Conservation (phyloP, 176 grass and related monocot genomes). For the Cocos nucifera region DNA sequence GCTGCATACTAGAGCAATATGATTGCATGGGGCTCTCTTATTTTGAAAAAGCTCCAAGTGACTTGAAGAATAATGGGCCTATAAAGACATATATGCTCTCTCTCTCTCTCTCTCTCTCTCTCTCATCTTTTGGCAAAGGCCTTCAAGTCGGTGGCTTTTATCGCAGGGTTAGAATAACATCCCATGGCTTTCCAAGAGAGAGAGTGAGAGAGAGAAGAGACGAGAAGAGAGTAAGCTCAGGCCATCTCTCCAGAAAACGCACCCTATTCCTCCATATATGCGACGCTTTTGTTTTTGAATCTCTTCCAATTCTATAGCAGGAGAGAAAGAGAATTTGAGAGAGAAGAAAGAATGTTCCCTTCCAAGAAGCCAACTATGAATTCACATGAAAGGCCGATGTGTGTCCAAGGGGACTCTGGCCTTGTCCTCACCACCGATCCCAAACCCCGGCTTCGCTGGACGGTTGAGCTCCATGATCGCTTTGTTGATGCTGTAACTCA, state of each 20-base stretch:
- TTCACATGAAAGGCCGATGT: conserved; percentile 61
- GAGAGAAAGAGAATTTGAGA: conserved; percentile 42
- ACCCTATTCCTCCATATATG: conserved; percentile 75
- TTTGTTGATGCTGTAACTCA: conserved; percentile 93
- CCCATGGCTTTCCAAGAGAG: conserved; percentile 30
- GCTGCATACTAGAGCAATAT: not conserved
- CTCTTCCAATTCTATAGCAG: conserved; percentile 63
- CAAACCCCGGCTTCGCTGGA: conserved; percentile 95
- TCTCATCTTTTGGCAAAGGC: conserved; percentile 35
- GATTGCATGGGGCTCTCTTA: conserved; percentile 7
- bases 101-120: conserved; percentile 9
- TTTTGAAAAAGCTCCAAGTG: not conserved
- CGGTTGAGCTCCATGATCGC: conserved; percentile 87
- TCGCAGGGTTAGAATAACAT: conserved; percentile 57
- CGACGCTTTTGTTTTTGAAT: conserved; percentile 71
- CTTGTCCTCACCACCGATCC: conserved; percentile 99
- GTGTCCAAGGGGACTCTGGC: conserved; percentile 77
- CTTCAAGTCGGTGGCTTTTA: conserved; percentile 52
- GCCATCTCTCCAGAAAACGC: conserved; percentile 33
- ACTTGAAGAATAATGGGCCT: conserved; percentile 14
- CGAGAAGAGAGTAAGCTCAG: conserved; percentile 29
- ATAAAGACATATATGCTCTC: conserved; percentile 13
- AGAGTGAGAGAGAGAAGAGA: conserved; percentile 14
- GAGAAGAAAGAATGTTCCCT: conserved; percentile 68
- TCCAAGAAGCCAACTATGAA: conserved; percentile 67